Evolutionary conservation across 2,329 filamentous ascomycete species (phyloP), one percentile per base, ranked within the genome.

Genomic region (Paracorniculantispora psalliotae): DNA sequence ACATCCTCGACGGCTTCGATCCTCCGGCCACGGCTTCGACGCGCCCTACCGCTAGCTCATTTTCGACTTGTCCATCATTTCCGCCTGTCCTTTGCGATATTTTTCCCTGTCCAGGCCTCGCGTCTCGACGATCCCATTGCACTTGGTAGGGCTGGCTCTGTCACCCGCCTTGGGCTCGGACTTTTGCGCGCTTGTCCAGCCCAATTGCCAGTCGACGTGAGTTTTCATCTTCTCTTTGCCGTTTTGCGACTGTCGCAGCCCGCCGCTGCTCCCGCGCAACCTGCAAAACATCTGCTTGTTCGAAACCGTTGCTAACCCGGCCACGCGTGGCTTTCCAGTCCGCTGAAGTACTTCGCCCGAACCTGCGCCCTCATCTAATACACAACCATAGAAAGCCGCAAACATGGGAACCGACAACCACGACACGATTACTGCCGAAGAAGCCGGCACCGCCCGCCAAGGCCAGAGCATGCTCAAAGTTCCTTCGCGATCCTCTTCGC

Each of bases 401-500:
- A 74, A 76, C 48, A 74, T 73, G 70, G 71, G 75, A 51, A 79
- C 56, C 21, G 56, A 77, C 64, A 76, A 78, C 61, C 75, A 75
- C 65, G 73, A 75, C 48, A 67, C 70, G 60, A 64, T 75, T 60
- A 67, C 72, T 33, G 69, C 74, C 39, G 78, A 81, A 61, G 76
- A 78, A 61, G 73, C 70, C 60, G 67, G 71, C 61, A 69, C 65
- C 62, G 69, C 72, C 61, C 82, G 81, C 68, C 82, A 81, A 68
- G 77, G 77, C 60, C 78, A 79, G 53, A 73, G 77, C 37, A 76
- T 83, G 44, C 75, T 87, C 43, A 77, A 81, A 71, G 81, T 86
- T 43, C 83, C 84, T 17, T 86, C 84, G 46, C 79, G 82, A 73
- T 84, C 84, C 49, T 86, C 84, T 46, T 86, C 83, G 35, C 83